phyloP scores from a whole-genome alignment of 371 early-diverging fungal species.

The Fennellomyces sp. region DNA sequence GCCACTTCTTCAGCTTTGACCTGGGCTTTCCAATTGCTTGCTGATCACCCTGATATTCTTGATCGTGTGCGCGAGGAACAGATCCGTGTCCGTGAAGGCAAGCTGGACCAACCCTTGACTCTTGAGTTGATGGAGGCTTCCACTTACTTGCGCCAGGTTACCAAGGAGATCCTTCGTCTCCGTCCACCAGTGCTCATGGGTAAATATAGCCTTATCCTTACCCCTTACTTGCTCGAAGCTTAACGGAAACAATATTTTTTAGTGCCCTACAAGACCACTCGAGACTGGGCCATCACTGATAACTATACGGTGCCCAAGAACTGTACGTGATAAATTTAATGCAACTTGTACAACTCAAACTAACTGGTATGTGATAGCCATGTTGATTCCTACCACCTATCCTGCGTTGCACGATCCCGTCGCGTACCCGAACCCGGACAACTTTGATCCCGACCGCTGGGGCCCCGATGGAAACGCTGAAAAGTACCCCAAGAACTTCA shows the following conservation, averaged over 20 bases:
- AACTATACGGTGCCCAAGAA: conserved; percentile 50
- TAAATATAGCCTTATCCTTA: too few species aligned
- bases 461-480: conserved; percentile 40
- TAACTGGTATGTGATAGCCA: conserved; percentile 29
- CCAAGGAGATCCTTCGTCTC: conserved; percentile 52
- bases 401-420: conserved; percentile 47
- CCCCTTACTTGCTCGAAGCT: too few species aligned
- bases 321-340: conserved; percentile 27
- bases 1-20: conserved; percentile 57
- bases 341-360: too few species aligned
- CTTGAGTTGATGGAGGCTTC: conserved; percentile 49
- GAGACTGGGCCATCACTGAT: conserved; percentile 46
- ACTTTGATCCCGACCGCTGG: conserved; percentile 45
- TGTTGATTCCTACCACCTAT: conserved; percentile 48
- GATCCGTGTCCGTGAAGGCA: conserved; percentile 30
- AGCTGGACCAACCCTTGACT: conserved; percentile 29
- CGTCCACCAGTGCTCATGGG: conserved; percentile 58
- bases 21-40: conserved; percentile 54
- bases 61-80: conserved; percentile 48
- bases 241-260: too few species aligned
- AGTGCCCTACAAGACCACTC: conserved; percentile 50
- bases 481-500: conserved; percentile 42
- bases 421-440: conserved; percentile 43
- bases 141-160: conserved; percentile 47
- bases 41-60: conserved; percentile 54